Conservation (phyloP, 148 eudicot species). For the Rheum nobile region DNA sequence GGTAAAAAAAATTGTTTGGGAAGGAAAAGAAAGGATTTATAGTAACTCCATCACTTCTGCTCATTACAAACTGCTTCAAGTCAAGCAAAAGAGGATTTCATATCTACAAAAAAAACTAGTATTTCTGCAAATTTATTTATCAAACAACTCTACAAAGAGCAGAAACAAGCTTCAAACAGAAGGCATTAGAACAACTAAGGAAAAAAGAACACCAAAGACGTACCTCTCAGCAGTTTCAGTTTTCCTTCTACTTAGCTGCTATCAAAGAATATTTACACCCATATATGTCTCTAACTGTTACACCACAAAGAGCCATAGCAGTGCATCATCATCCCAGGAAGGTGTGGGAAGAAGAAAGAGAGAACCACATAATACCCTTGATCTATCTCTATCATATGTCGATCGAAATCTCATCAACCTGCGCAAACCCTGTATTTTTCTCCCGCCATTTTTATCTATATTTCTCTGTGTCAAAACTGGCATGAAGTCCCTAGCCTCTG, state of each 20-base stretch:
- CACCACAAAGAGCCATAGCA: not conserved
- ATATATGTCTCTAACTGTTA: not conserved
- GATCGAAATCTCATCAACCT: not conserved
- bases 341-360: not conserved
- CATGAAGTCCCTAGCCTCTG: constrained; percentile 41
- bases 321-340: not conserved
- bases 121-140: not conserved
- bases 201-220: not conserved
- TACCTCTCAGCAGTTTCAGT: not conserved
- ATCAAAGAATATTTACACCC: constrained; percentile 11
- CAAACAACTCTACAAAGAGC: constrained; percentile 8
- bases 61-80: constrained; percentile 4
- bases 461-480: constrained; percentile 19
- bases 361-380: not conserved
- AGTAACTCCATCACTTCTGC: not conserved
- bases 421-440: not conserved
- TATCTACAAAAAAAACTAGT: not conserved
- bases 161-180: not conserved
- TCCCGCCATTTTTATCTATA: not conserved
- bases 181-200: not conserved
- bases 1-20: no score
- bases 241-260: constrained; percentile 4
- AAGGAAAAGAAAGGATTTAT: not conserved
- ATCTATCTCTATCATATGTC: not conserved
- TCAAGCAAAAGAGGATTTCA: not conserved